Base-by-base conservation (phyloP, 1,139 yeast species). In the Hanseniaspora sp. region DNA sequence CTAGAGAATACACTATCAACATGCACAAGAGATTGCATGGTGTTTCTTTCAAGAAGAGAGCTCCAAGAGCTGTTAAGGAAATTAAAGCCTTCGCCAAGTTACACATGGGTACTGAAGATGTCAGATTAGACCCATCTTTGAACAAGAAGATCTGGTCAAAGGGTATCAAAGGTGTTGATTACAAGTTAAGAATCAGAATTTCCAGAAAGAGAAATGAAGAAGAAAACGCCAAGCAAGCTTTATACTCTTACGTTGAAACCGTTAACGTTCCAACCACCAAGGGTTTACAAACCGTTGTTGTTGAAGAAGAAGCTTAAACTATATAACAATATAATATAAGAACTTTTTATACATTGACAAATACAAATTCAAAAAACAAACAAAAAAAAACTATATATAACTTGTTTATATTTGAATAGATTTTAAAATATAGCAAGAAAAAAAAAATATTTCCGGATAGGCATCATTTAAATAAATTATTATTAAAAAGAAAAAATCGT, bases 1-100 rank as follows among this genome's bases (percentile, higher is more conserved):
- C 98, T 75, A 95, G 99, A 79, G 99, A 94, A 81, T 94, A 94
- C 88, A 94, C 98, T 83, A 90, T 94, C 78, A 92, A 94, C 90
- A 80, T 92, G 78, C 95, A 88, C 95, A 92, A 88, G 80, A 88
- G 97, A 80, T 86, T 87, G 74, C 95, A 86, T 78, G 97, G 98
- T 81, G 90, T 83, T 69, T 84, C 87, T 77, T 92, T 92, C 95
- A 94, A 92, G 84, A 86, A 86, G 87, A 87, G 97, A 82, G 99
- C 98, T 72, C 99, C 99, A 78, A 86, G 80, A 75, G 98, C 99
- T 69, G 94, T 92, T 78, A 92, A 88, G 86, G 97, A 87, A 76
- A 88, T 94, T 82, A 90, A 87, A 83, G 90, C 86, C 78, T 94
- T 94, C 74, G 96, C 98, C 72, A 81, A 86, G 74, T 82, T 86